Percentiles rank a stretch among this genome's conserved stretches.
These are phyloP conservation scores for Ulota crispa DNA, from an alignment of 225 moss, liverwort and hornwort genomes.

Conservation along the genomic window DNA sequence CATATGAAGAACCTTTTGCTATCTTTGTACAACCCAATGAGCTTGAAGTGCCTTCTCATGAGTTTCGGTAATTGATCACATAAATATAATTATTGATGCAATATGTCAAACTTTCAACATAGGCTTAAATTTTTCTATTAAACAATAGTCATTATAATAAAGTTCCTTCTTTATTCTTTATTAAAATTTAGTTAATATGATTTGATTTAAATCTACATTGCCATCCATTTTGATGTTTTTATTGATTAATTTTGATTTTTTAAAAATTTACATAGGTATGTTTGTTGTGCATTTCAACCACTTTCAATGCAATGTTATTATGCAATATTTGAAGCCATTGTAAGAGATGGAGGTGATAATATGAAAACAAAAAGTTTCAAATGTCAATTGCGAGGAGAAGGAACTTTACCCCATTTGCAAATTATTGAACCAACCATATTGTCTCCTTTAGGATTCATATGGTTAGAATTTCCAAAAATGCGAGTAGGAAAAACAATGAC, in stretches of 20 bases:
- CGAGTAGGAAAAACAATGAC: conserved; percentile 59
- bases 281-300: conserved; percentile 79
- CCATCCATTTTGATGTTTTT: not conserved
- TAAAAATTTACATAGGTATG: conserved; percentile 36
- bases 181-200: rapidly evolving
- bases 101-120: no score
- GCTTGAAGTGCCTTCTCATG: conserved; percentile 74
- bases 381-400: conserved; percentile 83
- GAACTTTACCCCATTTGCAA: conserved; percentile 81
- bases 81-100: no score
- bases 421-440: conserved; percentile 57
- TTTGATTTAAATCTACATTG: rapidly evolving
- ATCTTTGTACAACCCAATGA: conserved; percentile 73
- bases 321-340: conserved; percentile 82
- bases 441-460: conserved; percentile 51
- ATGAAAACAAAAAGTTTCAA: conserved; percentile 71
- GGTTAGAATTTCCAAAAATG: conserved; percentile 64
- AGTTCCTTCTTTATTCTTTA: rapidly evolving
- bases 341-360: conserved; percentile 77
- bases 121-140: not conserved
- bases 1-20: conserved; percentile 82
- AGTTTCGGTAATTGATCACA: conserved; percentile 39
- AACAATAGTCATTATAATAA: not conserved
- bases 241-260: not conserved
- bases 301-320: conserved; percentile 73